These are phyloP conservation scores for Hexamita inflata DNA, from an alignment of 208 protist species.

Conservation along the genomic window DNA sequence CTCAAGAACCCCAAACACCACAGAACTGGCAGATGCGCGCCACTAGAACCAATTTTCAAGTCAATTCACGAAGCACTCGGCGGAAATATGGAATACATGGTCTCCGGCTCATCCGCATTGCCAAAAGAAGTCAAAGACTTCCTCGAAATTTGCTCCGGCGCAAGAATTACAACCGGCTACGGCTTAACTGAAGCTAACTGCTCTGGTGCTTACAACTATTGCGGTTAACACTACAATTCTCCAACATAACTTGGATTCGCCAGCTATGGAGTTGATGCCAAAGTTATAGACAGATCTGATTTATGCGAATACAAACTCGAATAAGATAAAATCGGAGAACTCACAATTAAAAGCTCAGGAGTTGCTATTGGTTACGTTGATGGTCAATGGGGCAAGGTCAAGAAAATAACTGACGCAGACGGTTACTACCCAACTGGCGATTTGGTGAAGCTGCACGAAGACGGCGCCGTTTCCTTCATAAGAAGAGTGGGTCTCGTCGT, in stretches of 20 bases:
- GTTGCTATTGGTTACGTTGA: neutral
- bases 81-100: constrained; percentile 2
- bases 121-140: neutral
- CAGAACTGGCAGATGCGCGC: neutral
- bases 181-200: neutral
- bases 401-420: too few species aligned
- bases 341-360: constrained; percentile 2
- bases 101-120: constrained; percentile 4
- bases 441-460: neutral
- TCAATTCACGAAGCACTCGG: neutral
- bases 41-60: constrained; percentile 19
- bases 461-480: neutral
- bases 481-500: constrained; percentile 4
- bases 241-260: neutral
- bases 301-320: neutral
- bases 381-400: neutral
- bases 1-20: neutral
- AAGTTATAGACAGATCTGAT: constrained; percentile 10
- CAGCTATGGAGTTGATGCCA: neutral
- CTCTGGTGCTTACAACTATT: neutral
- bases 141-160: neutral
- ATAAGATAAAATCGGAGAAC: neutral
- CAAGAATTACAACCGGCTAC: constrained; percentile 14
- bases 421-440: constrained; percentile 14
- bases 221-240: neutral